These are phyloP conservation scores for Beauveria australis DNA, from an alignment of 2,329 filamentous ascomycete species.

Conservation along the genomic window DNA sequence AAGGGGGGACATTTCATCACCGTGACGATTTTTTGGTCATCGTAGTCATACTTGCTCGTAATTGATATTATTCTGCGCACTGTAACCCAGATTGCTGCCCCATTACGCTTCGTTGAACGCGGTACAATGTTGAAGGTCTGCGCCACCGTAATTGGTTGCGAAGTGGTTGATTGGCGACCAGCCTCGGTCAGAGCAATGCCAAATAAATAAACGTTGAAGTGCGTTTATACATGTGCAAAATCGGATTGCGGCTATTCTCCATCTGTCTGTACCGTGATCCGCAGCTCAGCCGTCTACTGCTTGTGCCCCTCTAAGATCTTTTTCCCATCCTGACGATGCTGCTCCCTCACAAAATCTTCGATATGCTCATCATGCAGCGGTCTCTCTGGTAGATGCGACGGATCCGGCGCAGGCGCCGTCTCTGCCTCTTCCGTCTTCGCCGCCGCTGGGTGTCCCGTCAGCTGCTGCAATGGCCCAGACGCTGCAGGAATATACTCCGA, in stretches of 20 bases:
- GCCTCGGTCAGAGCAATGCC: too few species aligned
- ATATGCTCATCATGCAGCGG: constrained; percentile 41
- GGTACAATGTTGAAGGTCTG: too few species aligned
- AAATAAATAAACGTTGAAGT: too few species aligned
- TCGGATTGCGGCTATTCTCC: too few species aligned
- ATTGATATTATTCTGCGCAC: too few species aligned
- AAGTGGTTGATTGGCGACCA: too few species aligned
- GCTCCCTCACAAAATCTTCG: constrained; percentile 44
- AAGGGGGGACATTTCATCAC: constrained; percentile 44
- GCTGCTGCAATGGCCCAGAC: constrained; percentile 31
- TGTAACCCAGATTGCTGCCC: too few species aligned
- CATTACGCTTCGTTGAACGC: too few species aligned
- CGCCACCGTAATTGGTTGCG: too few species aligned
- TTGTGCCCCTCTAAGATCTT: constrained; percentile 16
- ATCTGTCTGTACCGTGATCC: too few species aligned
- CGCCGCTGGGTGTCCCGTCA: constrained; percentile 18
- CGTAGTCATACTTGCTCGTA: not conserved
- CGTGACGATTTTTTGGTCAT: constrained; percentile 11
- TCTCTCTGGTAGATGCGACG: constrained; percentile 32
- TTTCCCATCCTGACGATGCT: constrained; percentile 34
- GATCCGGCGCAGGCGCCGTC: not conserved
- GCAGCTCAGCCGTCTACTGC: not conserved
- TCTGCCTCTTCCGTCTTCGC: constrained; percentile 10
- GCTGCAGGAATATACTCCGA: constrained; percentile 36
- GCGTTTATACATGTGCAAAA: too few species aligned